Evolutionary conservation across 257 asterid species (phyloP).

Genomic region (Linderniella brevidens): DNA sequence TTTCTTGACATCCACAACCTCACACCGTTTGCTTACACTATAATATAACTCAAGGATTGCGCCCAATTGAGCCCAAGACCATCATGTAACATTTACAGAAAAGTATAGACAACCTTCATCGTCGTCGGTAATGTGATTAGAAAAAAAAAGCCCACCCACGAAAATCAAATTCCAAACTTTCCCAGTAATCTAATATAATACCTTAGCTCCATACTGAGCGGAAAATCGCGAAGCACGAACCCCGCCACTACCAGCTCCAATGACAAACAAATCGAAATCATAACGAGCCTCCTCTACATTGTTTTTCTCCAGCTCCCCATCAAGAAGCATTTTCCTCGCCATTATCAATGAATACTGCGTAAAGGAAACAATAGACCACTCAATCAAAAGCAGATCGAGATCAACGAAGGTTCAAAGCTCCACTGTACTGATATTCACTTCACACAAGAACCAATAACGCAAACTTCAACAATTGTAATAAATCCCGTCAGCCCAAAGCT

Average conservation of each 20-base stretch:
- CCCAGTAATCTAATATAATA: slow-evolving; percentile 7
- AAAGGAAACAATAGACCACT: too few relatives aligned
- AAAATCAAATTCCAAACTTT: not conserved
- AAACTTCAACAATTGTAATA: too few relatives aligned
- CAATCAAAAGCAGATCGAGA: too few relatives aligned
- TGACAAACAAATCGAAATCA: slow-evolving; percentile 84
- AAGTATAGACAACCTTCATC: too few relatives aligned
- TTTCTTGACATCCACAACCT: too few relatives aligned
- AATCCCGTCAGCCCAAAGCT: too few relatives aligned
- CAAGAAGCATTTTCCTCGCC: slow-evolving; percentile 88
- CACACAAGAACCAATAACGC: too few relatives aligned
- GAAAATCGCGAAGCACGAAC: slow-evolving; percentile 88
- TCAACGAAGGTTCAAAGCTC: too few relatives aligned
- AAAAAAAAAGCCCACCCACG: not conserved
- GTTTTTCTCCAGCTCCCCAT: slow-evolving; percentile 40
- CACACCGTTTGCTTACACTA: not conserved
- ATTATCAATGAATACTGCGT: slow-evolving; percentile 15
- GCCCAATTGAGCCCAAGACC: too few relatives aligned
- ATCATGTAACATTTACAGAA: too few relatives aligned
- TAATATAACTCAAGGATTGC: too few relatives aligned
- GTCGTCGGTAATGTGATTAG: not conserved
- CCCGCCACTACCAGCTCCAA: slow-evolving; percentile 99
- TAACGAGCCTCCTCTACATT: slow-evolving; percentile 32
- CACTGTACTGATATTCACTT: too few relatives aligned
- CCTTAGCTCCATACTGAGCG: slow-evolving; percentile 92